Conservation (phyloP, 495 filamentous ascomycete species). For the Poronia punctata region DNA sequence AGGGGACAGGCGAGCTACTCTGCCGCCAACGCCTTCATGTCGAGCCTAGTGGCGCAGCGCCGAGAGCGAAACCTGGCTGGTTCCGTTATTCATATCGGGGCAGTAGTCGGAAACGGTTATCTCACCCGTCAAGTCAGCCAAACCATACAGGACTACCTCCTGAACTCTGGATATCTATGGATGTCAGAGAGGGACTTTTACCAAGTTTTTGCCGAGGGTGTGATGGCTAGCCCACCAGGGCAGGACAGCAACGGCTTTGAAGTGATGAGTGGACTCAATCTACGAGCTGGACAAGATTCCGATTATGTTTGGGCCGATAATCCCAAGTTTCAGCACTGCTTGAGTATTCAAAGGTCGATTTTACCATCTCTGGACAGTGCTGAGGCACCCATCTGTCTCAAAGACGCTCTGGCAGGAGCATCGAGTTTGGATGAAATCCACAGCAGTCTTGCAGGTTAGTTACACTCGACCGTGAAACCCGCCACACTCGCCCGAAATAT, state of each 20-base stretch:
- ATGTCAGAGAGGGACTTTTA: background rate
- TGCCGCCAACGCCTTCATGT: background rate
- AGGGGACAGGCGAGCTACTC: background rate
- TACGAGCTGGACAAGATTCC: too few relatives aligned
- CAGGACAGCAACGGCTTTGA: too few relatives aligned
- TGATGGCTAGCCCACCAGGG: too few relatives aligned
- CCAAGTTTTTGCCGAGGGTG: background rate
- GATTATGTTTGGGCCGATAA: too few relatives aligned
- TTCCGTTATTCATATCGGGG: background rate
- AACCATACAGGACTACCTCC: background rate
- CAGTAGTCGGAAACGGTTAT: background rate
- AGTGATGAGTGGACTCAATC: too few relatives aligned
- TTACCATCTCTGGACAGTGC: too few relatives aligned
- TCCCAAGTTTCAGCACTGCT: too few relatives aligned
- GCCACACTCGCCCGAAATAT: too few relatives aligned
- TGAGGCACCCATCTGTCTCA: too few relatives aligned
- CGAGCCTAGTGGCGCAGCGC: background rate
- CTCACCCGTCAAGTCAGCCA: background rate
- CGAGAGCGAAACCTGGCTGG: background rate
- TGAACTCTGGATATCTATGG: background rate
- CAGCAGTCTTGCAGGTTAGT: background rate
- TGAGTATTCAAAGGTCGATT: too few relatives aligned
- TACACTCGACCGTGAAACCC: background rate
- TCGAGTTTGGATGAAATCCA: too few relatives aligned
- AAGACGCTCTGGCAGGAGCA: too few relatives aligned